These are phyloP conservation scores for Taxillus chinensis DNA, from an alignment of 164 flowering plant species.

Conservation along the genomic window DNA sequence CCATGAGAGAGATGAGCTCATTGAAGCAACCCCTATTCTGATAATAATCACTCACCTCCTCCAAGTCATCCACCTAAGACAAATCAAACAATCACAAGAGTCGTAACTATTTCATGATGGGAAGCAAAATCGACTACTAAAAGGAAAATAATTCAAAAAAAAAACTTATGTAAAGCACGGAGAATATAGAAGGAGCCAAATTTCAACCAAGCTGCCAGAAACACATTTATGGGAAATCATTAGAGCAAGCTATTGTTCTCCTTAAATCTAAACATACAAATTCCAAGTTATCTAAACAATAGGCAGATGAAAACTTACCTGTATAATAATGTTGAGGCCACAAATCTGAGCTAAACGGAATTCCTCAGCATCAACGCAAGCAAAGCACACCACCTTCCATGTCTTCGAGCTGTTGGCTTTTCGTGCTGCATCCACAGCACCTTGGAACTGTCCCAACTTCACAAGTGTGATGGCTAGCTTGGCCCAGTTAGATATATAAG, in stretches of 20 bases:
- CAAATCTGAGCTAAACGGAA: conserved; percentile 99
- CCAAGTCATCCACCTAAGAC: conserved; percentile 92
- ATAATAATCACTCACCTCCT: conserved; percentile 93
- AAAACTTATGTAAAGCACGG: no score
- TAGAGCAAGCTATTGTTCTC: no score
- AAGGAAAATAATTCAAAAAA: no score
- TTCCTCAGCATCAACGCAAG: conserved; percentile 99
- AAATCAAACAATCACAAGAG: not conserved
- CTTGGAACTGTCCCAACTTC: conserved; percentile 84
- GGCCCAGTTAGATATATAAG: conserved; percentile 96
- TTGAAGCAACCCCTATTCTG: conserved; percentile 96
- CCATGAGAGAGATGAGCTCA: conserved; percentile 89
- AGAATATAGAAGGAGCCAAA: no score
- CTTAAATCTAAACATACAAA: no score
- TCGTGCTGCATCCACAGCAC: conserved; percentile 99
- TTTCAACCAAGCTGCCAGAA: no score
- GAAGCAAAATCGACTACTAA: no score
- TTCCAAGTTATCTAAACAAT: no score
- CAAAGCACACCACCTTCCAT: conserved; percentile 99
- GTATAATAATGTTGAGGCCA: conserved; percentile 90
- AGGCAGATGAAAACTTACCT: conserved; percentile 31
- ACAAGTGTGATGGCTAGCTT: conserved; percentile 88
- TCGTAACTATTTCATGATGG: no score
- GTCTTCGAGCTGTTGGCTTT: conserved; percentile 98
- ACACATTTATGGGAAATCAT: no score